These are phyloP conservation scores for Erodium trifolium DNA, from an alignment of 441 rosid species.

Conservation along the genomic window DNA sequence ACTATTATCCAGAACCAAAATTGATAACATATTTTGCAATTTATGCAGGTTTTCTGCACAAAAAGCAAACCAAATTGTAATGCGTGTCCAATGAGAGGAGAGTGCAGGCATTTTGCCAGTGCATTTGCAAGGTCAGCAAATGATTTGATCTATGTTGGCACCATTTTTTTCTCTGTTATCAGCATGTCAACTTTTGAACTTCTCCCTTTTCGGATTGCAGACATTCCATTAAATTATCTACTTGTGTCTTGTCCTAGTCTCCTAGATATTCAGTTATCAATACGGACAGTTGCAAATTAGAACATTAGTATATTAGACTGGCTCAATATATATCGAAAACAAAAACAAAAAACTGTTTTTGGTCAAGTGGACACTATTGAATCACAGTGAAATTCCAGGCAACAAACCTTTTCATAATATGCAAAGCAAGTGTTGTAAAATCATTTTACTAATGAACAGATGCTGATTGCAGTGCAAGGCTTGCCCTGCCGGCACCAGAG, in stretches of 20 bases:
- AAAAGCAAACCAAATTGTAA: slow-evolving; percentile 94
- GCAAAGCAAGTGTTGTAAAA: slow-evolving; percentile 12
- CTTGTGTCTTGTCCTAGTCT: background rate
- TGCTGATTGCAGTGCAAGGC: slow-evolving; percentile 67
- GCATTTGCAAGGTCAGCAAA: slow-evolving; percentile 54
- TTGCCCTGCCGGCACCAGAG: slow-evolving; percentile 86
- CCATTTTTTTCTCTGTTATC: background rate
- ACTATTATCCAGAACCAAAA: slow-evolving; percentile 10
- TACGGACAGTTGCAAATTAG: background rate
- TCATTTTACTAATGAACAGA: slow-evolving; percentile 15
- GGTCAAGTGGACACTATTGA: background rate
- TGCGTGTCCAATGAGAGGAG: slow-evolving; percentile 98
- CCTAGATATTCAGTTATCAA: slow-evolving; percentile 5
- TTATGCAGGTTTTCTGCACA: slow-evolving; percentile 91
- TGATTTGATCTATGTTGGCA: slow-evolving; percentile 13
- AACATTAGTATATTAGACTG: background rate
- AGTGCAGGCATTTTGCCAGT: slow-evolving; percentile 55
- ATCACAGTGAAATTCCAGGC: background rate
- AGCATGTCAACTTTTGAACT: background rate
- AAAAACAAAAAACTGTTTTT: background rate
- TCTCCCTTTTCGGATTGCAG: no score
- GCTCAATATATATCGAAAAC: background rate
- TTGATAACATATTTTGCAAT: slow-evolving; percentile 21
- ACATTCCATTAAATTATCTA: no score
- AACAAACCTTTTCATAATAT: slow-evolving; percentile 10